Base-by-base conservation (phyloP, 305 asterid species). In the Rubia peregrina region DNA sequence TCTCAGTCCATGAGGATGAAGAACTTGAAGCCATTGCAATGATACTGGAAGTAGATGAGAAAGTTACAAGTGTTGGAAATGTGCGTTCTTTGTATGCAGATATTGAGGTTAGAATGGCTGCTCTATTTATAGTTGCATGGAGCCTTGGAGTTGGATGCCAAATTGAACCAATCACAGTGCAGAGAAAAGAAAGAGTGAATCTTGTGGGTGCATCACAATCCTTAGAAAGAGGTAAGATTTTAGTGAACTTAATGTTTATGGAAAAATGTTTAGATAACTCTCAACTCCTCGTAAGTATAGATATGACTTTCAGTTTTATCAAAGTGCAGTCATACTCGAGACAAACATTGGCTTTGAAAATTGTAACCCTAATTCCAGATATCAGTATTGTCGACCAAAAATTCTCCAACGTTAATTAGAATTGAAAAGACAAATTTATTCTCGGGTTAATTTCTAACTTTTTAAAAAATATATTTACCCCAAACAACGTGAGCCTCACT, bases 1-100 rank as follows among this genome's bases (percentile, higher is more conserved):
- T 70, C 7, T 71, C 49, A 0, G 88, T 87, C 96, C 96, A 89
- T 0, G 82, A 64, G 16, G 88, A 80, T 0, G 83, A 64, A 13
- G 87, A 79, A 56, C 74, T 78, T 4, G 91, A 84, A 8, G 76
- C 80, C 91, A 86, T 78, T 73, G 6, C 40, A 56, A 61, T 48
- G 21, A 19, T 68, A 30, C 33, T 30, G 53, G 46, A 14, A 4
- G 24, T 49, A 55, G 17, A 61, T 33, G 42, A 24, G 71, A 36
- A 9, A 4, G 55, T 12, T 49, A 12, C 6, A 17, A 40, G 12
- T 16, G 24, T 36, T 0, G 6, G 9, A 55, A 51, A 1, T 69
- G 17, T 1, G 12, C 44, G 38, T 63, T 63, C 42, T 6, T 7
- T 16, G n/a, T 62, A 9, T 69, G 69, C 33, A 26, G 71, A 65